phyloP scores from a whole-genome alignment of 805 yeast species.

The Saturnispora sanitii region DNA sequence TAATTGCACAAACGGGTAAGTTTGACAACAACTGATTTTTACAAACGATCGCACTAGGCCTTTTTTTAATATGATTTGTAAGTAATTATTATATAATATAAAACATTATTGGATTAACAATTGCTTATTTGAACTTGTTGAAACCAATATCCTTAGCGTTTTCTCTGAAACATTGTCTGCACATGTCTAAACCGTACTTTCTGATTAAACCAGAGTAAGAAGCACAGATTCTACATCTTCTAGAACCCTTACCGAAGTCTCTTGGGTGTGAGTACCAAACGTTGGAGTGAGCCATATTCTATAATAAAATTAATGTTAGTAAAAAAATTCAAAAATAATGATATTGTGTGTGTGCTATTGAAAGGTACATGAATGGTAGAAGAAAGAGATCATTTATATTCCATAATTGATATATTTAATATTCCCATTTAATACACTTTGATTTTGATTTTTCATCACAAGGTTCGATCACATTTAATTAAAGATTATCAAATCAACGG shows the following conservation, averaged over 20 bases:
- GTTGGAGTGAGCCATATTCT: slow-evolving; percentile 99
- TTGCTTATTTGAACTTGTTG: slow-evolving; percentile 89
- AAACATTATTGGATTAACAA: slow-evolving; percentile 1
- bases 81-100: slow-evolving; percentile 3
- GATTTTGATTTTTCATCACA: no score
- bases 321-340: slow-evolving; percentile 4
- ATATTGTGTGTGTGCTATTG: neutral
- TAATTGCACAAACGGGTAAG: slow-evolving; percentile 9
- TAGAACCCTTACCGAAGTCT: slow-evolving; percentile 99
- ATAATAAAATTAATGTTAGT: slow-evolving; percentile 17
- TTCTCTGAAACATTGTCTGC: slow-evolving; percentile 99
- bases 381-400: no score
- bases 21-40: no score
- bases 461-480: no score
- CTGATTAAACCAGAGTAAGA: slow-evolving; percentile 99
- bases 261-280: slow-evolving; percentile 99
- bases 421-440: no score
- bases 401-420: no score
- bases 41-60: no score
- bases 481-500: no score
- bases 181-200: slow-evolving; percentile 98
- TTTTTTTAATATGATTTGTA: neutral
- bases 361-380: no score
- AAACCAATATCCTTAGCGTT: slow-evolving; percentile 98
- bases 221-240: slow-evolving; percentile 98